Evolutionary conservation across 2,329 filamentous ascomycete species (phyloP).

Genomic region (Epichloe coenophiala): DNA sequence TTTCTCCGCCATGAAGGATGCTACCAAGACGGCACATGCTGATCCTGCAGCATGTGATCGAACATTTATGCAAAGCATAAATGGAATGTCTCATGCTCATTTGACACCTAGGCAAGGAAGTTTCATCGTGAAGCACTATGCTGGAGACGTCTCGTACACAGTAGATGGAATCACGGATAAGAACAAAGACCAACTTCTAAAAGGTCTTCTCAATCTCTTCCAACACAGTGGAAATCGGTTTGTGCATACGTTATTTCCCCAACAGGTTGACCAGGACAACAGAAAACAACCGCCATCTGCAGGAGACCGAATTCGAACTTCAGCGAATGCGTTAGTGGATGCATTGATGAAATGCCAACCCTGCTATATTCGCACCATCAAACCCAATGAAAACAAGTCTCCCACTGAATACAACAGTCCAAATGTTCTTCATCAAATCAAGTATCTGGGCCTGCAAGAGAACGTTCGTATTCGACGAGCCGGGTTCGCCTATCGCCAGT

Average conservation of each 20-base stretch:
- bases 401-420: slow-evolving; percentile 80
- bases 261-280: slow-evolving; percentile 92
- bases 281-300: slow-evolving; percentile 86
- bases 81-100: slow-evolving; percentile 81
- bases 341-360: slow-evolving; percentile 96
- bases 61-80: slow-evolving; percentile 88
- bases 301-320: slow-evolving; percentile 89
- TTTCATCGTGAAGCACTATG: slow-evolving; percentile 98
- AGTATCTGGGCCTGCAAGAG: slow-evolving; percentile 97
- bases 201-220: slow-evolving; percentile 82
- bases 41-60: slow-evolving; percentile 89
- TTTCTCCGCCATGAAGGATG: slow-evolving; percentile 93
- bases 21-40: slow-evolving; percentile 94
- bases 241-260: slow-evolving; percentile 70
- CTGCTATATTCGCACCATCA: slow-evolving; percentile 97
- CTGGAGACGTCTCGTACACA: slow-evolving; percentile 88
- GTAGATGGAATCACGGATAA: slow-evolving; percentile 98
- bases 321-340: slow-evolving; percentile 86
- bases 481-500: slow-evolving; percentile 92
- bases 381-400: slow-evolving; percentile 98
- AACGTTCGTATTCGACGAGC: slow-evolving; percentile 95
- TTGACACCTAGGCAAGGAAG: slow-evolving; percentile 85
- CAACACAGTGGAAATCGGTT: slow-evolving; percentile 74
- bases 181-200: slow-evolving; percentile 95
- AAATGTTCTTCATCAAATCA: slow-evolving; percentile 96